Conservation (phyloP, 805 yeast genomes). For the Starmerella vaccinii region DNA sequence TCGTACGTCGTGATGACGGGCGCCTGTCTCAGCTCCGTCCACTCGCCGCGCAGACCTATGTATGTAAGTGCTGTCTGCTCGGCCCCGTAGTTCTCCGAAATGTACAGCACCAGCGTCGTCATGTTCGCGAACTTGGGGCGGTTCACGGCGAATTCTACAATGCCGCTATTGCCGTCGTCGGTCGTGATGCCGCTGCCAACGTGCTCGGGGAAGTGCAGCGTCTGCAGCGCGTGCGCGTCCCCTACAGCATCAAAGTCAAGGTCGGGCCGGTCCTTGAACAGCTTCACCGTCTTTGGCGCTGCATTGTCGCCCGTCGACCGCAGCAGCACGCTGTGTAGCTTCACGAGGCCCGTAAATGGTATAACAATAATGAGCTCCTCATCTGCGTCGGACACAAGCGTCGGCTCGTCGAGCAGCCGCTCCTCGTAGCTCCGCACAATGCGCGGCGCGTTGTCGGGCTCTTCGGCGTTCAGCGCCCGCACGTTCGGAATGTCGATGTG, state of each 20-base stretch:
- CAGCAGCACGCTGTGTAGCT: conserved; percentile 60
- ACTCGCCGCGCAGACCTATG: conserved; percentile 66
- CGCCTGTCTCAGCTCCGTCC: conserved; percentile 39
- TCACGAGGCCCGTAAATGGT: conserved; percentile 71
- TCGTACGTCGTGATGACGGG: conserved; percentile 77
- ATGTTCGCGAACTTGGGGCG: conserved; percentile 64
- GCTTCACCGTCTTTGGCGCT: conserved; percentile 59
- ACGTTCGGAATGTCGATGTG: conserved; percentile 53
- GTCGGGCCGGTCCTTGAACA: conserved; percentile 59
- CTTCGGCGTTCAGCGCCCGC: conserved; percentile 52
- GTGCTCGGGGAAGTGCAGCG: conserved; percentile 53
- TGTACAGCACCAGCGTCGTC: conserved; percentile 53
- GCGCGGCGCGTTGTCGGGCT: conserved; percentile 39
- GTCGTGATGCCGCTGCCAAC: conserved; percentile 32
- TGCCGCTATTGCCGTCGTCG: conserved; percentile 34
- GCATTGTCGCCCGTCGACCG: conserved; percentile 52
- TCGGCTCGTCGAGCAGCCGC: conserved; percentile 38
- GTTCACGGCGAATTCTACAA: conserved; percentile 76
- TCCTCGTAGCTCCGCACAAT: conserved; percentile 47
- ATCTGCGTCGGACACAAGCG: conserved; percentile 64
- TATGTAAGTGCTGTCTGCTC: conserved; percentile 51
- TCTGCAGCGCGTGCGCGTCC: conserved; percentile 41
- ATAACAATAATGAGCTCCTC: conserved; percentile 65
- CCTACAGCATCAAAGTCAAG: conserved; percentile 63
- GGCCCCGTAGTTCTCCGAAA: conserved; percentile 55